Percentiles rank a stretch among this genome's conserved stretches.
These are phyloP conservation scores for Chernovozyma aurita DNA, from an alignment of 1,139 yeast genomes.

Conservation along the genomic window DNA sequence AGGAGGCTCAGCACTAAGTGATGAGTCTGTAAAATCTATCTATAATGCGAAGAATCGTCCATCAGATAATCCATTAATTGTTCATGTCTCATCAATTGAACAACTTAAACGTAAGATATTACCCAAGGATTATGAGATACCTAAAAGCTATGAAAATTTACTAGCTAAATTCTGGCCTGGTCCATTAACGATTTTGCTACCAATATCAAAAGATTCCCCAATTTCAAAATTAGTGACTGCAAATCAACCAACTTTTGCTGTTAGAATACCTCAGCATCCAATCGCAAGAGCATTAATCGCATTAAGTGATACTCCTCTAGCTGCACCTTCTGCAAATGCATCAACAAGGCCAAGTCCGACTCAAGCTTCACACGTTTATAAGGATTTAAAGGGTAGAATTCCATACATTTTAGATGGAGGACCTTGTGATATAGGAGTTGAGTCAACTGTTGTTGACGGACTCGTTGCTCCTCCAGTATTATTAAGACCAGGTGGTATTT, in stretches of 20 bases:
- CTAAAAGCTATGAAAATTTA: constrained; percentile 59
- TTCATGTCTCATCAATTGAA: constrained; percentile 75
- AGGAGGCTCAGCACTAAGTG: constrained; percentile 80
- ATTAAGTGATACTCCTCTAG: constrained; percentile 81
- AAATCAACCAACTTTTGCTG: constrained; percentile 85
- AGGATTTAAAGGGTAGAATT: constrained; percentile 75
- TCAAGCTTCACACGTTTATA: constrained; percentile 73
- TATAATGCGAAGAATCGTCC: constrained; percentile 90
- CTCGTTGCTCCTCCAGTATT: constrained; percentile 78
- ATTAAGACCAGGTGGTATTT: constrained; percentile 90
- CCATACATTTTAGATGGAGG: constrained; percentile 92
- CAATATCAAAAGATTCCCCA: constrained; percentile 48
- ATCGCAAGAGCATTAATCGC: constrained; percentile 89
- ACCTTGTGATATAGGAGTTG: constrained; percentile 83
- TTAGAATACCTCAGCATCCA: constrained; percentile 80
- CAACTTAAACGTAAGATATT: constrained; percentile 61
- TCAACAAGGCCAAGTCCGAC: constrained; percentile 96
- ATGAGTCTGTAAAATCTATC: constrained; percentile 69
- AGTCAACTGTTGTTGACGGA: constrained; percentile 92
- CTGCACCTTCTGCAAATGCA: constrained; percentile 97
- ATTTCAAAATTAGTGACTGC: constrained; percentile 79
- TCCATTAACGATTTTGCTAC: constrained; percentile 82
- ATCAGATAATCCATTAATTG: constrained; percentile 88
- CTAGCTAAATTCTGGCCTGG: constrained; percentile 89
- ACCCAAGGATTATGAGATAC: constrained; percentile 49